phyloP scores from a whole-genome alignment of 108 stramenopile genomes.

The Poteriospumella lacustris region DNA sequence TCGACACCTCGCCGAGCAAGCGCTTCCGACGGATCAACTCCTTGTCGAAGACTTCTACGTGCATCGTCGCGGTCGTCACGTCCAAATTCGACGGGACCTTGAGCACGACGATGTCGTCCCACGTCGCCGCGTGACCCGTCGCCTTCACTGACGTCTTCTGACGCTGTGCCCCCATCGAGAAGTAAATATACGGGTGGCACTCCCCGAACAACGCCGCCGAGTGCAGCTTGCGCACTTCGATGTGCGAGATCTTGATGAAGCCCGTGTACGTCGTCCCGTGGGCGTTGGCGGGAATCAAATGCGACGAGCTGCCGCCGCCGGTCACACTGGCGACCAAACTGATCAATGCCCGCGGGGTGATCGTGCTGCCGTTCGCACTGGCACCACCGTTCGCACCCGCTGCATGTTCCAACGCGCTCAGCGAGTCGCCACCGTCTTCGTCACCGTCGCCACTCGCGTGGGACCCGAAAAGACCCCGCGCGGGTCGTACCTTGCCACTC shows the following conservation, averaged over 20 bases:
- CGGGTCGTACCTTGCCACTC: no score
- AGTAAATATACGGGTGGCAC: background rate
- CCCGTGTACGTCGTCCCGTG: no score
- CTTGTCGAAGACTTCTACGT: background rate
- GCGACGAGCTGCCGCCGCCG: no score
- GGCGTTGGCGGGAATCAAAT: no score
- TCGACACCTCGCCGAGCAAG: background rate
- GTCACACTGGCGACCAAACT: no score
- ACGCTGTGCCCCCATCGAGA: background rate
- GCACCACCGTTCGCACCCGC: no score
- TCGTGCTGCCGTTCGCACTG: no score
- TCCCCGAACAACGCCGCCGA: background rate
- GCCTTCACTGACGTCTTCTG: background rate
- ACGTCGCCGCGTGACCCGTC: background rate
- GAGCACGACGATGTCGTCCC: background rate
- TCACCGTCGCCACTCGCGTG: no score
- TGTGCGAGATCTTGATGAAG: background rate
- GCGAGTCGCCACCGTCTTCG: no score
- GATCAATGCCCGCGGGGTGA: no score
- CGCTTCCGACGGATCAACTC: background rate
- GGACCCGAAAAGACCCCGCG: no score
- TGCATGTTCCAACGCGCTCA: no score
- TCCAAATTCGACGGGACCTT: background rate
- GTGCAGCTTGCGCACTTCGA: background rate
- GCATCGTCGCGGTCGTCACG: background rate